A percentile compares a stretch with the other conserved stretches of the same genome.
phyloP scores from a whole-genome alignment of 202 grass and related monocot genomes.

The Carex sylvatica region DNA sequence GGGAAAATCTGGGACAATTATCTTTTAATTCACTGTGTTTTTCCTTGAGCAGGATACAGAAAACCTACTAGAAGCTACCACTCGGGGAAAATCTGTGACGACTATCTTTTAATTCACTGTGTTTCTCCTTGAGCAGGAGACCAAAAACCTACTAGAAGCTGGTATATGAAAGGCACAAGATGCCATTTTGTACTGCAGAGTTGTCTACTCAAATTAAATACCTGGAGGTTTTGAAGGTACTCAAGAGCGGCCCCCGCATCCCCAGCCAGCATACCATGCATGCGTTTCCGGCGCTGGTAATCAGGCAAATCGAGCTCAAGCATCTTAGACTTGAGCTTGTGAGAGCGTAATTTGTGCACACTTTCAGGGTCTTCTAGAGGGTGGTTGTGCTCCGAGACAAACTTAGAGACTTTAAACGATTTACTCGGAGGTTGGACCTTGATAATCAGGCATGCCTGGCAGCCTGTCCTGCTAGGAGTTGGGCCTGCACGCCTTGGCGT shows the following conservation, averaged over 20 bases:
- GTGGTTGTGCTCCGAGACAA: conserved; percentile 71
- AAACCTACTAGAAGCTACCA: not conserved
- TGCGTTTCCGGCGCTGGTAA: conserved; percentile 52
- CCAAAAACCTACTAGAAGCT: not conserved
- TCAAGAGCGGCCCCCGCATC: conserved; percentile 67
- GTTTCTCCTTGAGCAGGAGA: not conserved
- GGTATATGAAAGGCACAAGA: not conserved
- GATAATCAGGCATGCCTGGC: conserved; percentile 82
- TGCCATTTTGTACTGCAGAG: not conserved
- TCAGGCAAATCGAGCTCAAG: conserved; percentile 51
- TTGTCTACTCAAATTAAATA: not conserved
- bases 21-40: conserved; percentile 1
- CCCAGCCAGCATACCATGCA: conserved; percentile 55
- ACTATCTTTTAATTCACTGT: not conserved
- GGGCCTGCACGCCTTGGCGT: conserved; percentile 58
- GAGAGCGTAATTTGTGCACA: conserved; percentile 79
- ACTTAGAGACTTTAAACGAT: conserved; percentile 68
- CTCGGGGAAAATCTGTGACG: not conserved
- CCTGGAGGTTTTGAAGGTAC: conserved; percentile 73
- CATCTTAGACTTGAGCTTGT: conserved; percentile 60
- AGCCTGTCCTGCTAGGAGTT: conserved; percentile 73
- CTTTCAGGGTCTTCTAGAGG: conserved; percentile 60
- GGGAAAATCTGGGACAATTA: not conserved
- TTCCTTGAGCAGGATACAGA: not conserved
- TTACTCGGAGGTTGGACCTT: conserved; percentile 71